phyloP scores from a whole-genome alignment of 176 grass and related monocot species.

The Triticum turgidum region DNA sequence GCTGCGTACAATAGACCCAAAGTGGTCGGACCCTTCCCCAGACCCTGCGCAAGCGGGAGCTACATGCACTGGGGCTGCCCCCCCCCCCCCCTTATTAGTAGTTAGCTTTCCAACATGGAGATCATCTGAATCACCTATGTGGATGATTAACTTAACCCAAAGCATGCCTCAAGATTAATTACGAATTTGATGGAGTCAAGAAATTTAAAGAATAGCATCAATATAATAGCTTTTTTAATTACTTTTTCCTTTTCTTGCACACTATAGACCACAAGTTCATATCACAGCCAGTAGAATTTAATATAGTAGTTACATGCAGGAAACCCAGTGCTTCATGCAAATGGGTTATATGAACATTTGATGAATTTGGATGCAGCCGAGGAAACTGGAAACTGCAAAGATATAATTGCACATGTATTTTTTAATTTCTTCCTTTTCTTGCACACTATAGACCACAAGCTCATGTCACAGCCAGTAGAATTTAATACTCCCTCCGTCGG shows the following conservation, averaged over 20 bases:
- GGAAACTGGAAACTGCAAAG: slow-evolving; percentile 5
- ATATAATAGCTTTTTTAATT: not conserved
- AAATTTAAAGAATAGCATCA: not conserved
- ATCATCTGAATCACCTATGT: not conserved
- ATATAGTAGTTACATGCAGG: not conserved
- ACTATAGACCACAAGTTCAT: not conserved
- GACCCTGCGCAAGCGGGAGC: too few species aligned
- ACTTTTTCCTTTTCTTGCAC: not conserved
- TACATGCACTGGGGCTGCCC: too few species aligned
- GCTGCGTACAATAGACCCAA: too few species aligned
- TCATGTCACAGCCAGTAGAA: slow-evolving; percentile 1
- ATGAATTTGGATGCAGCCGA: not conserved
- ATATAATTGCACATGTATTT: not conserved
- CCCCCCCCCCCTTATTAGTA: too few species aligned
- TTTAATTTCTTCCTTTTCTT: not conserved
- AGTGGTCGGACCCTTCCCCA: too few species aligned
- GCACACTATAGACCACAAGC: not conserved
- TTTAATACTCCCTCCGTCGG: not conserved
- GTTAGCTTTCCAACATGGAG: not conserved
- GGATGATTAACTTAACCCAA: slow-evolving; percentile 10
- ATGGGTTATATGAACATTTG: not conserved
- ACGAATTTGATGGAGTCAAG: not conserved
- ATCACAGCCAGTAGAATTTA: not conserved
- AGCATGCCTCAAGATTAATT: not conserved
- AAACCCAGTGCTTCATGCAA: not conserved